A percentile compares a stretch with the other conserved stretches of the same genome.
Conservation (phyloP, 176 grass and related monocot genomes). For the Juncus inflexus region DNA sequence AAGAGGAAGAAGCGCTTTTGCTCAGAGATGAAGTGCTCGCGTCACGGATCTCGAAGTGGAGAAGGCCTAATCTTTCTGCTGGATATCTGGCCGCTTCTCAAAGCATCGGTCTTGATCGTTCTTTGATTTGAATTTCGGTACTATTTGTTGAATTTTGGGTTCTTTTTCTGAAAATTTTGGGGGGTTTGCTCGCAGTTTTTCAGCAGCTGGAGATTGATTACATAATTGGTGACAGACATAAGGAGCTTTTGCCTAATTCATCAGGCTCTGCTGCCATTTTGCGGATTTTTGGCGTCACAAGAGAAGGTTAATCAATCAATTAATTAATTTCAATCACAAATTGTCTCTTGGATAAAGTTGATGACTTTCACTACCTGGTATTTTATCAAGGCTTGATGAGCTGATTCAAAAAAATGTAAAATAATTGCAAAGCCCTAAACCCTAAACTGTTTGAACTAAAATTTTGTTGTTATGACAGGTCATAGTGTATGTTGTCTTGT, state of each 20-base stretch:
- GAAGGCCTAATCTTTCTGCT: slow-evolving; percentile 59
- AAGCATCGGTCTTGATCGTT: slow-evolving; percentile 26
- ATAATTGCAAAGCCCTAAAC: too few species aligned
- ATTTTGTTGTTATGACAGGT: slow-evolving; percentile 41
- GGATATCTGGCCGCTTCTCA: slow-evolving; percentile 33
- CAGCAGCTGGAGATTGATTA: slow-evolving; percentile 98
- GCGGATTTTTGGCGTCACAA: slow-evolving; percentile 90
- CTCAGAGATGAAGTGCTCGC: slow-evolving; percentile 60
- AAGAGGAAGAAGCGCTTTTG: slow-evolving; percentile 71
- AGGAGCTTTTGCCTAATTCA: slow-evolving; percentile 62
- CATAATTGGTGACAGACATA: slow-evolving; percentile 81
- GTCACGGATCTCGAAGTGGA: slow-evolving; percentile 74
- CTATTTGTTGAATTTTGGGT: slow-evolving; percentile 14
- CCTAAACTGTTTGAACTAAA: neutral
- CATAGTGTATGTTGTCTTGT: slow-evolving; percentile 91
- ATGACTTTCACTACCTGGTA: too few species aligned
- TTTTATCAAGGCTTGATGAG: too few species aligned
- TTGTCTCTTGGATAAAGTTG: too few species aligned
- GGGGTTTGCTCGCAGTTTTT: slow-evolving; percentile 51
- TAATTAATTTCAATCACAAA: too few species aligned
- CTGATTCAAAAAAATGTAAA: too few species aligned
- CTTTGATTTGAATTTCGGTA: neutral
- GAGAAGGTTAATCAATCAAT: slow-evolving; percentile 50
- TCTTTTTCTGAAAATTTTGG: slow-evolving; percentile 17
- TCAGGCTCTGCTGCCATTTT: slow-evolving; percentile 88